Evolutionary conservation across 1,284 basidiomycete genomes (phyloP).

Genomic region (Somion occarium): DNA sequence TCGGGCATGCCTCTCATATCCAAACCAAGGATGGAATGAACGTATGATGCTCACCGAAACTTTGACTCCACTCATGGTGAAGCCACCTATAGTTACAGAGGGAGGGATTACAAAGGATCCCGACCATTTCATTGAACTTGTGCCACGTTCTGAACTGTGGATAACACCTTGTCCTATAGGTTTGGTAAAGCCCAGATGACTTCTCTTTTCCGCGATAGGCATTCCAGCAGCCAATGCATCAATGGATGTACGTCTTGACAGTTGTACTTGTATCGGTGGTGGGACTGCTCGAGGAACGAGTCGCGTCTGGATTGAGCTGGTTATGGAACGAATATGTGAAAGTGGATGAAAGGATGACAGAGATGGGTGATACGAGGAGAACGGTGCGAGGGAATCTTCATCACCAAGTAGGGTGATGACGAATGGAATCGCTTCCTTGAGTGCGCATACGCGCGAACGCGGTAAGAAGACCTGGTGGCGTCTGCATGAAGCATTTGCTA

Average conservation of each 20-base stretch:
- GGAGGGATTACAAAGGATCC: constrained; percentile 21
- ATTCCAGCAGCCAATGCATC: constrained; percentile 15
- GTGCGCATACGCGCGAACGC: constrained; percentile 21
- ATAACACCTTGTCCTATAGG: constrained; percentile 22
- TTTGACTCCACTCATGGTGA: constrained; percentile 20
- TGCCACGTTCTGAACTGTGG: constrained; percentile 16
- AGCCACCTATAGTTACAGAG: constrained; percentile 18
- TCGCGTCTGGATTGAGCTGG: constrained; percentile 15
- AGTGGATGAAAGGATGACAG: constrained; percentile 26
- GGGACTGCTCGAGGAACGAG: constrained; percentile 7
- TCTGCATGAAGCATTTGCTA: neutral
- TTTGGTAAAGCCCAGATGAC: constrained; percentile 17
- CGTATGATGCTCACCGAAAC: constrained; percentile 21
- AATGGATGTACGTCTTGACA: constrained; percentile 20
- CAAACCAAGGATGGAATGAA: neutral
- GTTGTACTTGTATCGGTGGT: constrained; percentile 18
- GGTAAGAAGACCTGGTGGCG: constrained; percentile 26
- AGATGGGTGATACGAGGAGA: constrained; percentile 20
- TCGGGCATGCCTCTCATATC: constrained; percentile 1
- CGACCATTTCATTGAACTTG: constrained; percentile 23
- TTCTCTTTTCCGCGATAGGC: constrained; percentile 8
- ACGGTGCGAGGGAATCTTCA: constrained; percentile 23
- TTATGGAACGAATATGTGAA: constrained; percentile 9
- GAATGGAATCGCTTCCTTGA: constrained; percentile 26
- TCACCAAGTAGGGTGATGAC: constrained; percentile 23